Percentiles rank a stretch among this genome's conserved stretches.
Conservation (phyloP, 495 filamentous ascomycete species). For the Penicillium lagena region DNA sequence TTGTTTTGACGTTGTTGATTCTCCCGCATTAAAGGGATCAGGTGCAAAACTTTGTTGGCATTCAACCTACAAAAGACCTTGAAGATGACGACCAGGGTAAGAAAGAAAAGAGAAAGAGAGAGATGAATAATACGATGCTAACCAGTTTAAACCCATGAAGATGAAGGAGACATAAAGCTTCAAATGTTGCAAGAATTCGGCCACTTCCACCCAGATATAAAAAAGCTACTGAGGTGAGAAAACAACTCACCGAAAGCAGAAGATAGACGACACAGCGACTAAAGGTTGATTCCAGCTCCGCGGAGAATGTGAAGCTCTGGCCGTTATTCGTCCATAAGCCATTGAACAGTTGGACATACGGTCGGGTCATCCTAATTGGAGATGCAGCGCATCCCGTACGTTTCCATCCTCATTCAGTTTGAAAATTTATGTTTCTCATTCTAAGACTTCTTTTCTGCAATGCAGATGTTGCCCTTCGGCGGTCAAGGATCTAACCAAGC, state of each 20-base stretch:
- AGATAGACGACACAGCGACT: no score
- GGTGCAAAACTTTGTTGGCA: conserved; percentile 38
- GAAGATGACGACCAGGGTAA: no score
- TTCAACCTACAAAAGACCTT: conserved; percentile 15
- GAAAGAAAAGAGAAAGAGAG: no score
- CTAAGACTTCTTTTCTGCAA: background rate
- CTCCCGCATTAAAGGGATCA: no score
- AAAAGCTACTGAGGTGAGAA: conserved; percentile 8
- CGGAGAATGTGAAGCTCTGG: conserved; percentile 38
- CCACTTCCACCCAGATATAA: conserved; percentile 11
- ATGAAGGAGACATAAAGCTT: conserved; percentile 2
- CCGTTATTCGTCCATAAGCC: conserved; percentile 31
- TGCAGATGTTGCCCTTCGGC: conserved; percentile 37
- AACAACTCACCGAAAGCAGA: no score
- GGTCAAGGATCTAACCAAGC: conserved; percentile 35
- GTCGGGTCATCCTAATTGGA: conserved; percentile 35
- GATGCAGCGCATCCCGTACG: conserved; percentile 45
- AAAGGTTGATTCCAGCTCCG: conserved; percentile 4
- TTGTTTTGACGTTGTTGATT: conserved; percentile 20
- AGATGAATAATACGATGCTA: no score
- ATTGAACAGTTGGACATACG: conserved; percentile 25
- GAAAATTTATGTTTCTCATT: no score
- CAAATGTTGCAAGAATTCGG: conserved; percentile 13
- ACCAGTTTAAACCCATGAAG: no score
- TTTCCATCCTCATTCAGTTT: no score